These are phyloP conservation scores for Flaveria trinervia DNA, from an alignment of 129 eudicot species.

Conservation along the genomic window DNA sequence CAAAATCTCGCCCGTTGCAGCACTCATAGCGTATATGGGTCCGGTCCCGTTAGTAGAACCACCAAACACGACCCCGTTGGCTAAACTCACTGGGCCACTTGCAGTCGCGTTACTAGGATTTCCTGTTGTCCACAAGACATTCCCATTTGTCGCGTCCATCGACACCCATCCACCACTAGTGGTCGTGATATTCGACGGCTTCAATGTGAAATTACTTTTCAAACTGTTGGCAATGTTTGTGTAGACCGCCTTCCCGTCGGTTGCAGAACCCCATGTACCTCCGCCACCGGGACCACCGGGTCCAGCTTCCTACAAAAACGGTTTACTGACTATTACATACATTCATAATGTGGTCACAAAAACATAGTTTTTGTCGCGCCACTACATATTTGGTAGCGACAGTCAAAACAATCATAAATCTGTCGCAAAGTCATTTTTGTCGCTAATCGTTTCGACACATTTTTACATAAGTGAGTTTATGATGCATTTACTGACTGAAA, in stretches of 20 bases:
- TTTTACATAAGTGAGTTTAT: too few species aligned
- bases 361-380: too few species aligned
- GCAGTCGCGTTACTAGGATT: conserved; percentile 63
- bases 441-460: too few species aligned
- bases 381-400: too few species aligned
- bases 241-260: conserved; percentile 56
- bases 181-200: conserved; percentile 55
- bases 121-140: conserved; percentile 68
- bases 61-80: conserved; percentile 66
- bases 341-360: too few species aligned
- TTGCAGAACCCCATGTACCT: conserved; percentile 75
- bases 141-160: conserved; percentile 55
- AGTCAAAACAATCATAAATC: too few species aligned
- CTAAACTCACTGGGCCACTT: conserved; percentile 61
- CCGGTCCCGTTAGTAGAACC: conserved; percentile 65
- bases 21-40: conserved; percentile 72
- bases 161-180: conserved; percentile 79
- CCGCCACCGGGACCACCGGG: conserved; percentile 70
- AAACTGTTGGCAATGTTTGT: conserved; percentile 62
- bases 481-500: too few species aligned
- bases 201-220: conserved; percentile 41
- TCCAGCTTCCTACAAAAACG: conserved; percentile 55
- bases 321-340: not conserved
- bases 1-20: conserved; percentile 52
- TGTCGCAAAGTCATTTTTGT: too few species aligned